Evolutionary conservation across 2,329 filamentous ascomycete genomes (phyloP).

Genomic region (Talaromyces funiculosus): DNA sequence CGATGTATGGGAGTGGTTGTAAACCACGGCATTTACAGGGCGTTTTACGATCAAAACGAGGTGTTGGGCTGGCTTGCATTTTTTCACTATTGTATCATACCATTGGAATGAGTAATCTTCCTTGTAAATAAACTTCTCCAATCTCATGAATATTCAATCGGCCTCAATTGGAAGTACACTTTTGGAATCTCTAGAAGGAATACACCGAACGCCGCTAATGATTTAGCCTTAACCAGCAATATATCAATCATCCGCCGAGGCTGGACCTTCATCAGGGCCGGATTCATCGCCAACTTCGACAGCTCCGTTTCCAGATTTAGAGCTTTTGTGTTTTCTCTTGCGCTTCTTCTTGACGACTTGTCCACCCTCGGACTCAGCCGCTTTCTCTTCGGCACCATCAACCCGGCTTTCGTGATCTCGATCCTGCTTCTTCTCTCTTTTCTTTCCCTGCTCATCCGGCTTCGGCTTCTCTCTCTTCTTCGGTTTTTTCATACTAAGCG

Average conservation of each 20-base stretch:
- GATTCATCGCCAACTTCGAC: constrained; percentile 7
- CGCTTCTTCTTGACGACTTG: constrained; percentile 22
- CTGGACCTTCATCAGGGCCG: not conserved
- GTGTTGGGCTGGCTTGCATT: not conserved
- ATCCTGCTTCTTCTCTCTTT: constrained; percentile 18
- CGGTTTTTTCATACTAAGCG: constrained; percentile 44
- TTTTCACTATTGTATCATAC: not conserved
- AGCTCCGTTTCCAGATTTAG: constrained; percentile 18
- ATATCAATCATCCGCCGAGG: constrained; percentile 2
- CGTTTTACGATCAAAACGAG: constrained; percentile 1
- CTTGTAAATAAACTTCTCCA: constrained; percentile 8
- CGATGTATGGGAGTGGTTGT: not conserved
- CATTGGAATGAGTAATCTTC: not conserved
- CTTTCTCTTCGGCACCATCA: constrained; percentile 16
- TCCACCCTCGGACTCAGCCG: constrained; percentile 10
- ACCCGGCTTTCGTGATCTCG: constrained; percentile 9
- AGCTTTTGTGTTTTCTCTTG: constrained; percentile 32
- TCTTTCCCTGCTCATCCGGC: constrained; percentile 13
- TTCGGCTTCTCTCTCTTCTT: constrained; percentile 31
- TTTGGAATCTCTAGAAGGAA: constrained; percentile 3
- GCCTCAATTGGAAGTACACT: not conserved
- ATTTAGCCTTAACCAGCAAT: not conserved
- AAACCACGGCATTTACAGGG: constrained; percentile 1
- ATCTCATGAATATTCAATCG: not conserved
- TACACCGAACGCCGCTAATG: constrained; percentile 8